Conservation (phyloP, 352 stramenopile species). For the Phytophthora sp. region DNA sequence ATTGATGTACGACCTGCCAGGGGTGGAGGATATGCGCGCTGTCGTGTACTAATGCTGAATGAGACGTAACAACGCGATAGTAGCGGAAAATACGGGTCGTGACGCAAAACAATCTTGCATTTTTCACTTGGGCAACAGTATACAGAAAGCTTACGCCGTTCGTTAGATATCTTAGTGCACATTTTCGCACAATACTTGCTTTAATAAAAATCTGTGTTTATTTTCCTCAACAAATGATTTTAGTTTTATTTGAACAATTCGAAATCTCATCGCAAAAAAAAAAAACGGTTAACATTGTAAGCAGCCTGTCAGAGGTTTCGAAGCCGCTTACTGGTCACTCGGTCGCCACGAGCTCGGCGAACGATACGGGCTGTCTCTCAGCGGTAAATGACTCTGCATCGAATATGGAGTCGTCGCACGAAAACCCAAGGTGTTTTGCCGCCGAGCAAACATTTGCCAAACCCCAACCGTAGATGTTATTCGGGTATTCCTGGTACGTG, state of each 20-base stretch:
- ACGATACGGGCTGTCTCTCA: slow-evolving; percentile 14
- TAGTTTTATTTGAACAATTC: neutral
- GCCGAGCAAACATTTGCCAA: slow-evolving; percentile 61
- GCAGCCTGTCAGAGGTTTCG: neutral
- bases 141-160: too few relatives aligned
- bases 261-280: neutral
- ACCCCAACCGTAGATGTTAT: slow-evolving; percentile 82
- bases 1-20: slow-evolving; percentile 56
- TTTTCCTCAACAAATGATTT: neutral
- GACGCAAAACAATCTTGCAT: neutral
- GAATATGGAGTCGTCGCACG: slow-evolving; percentile 30
- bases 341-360: slow-evolving; percentile 23
- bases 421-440: slow-evolving; percentile 47
- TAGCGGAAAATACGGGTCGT: neutral
- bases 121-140: neutral
- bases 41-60: slow-evolving; percentile 38
- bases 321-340: slow-evolving; percentile 24
- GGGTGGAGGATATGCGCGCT: slow-evolving; percentile 50
- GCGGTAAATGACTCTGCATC: neutral
- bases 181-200: neutral
- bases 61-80: neutral
- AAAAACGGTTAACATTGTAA: neutral
- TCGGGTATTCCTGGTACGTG: slow-evolving; percentile 66
- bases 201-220: neutral
- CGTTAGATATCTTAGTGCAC: slow-evolving; percentile 10